Evolutionary conservation across 192 early-diverging fungal genomes (phyloP).

Genomic region (Linderina pennispora): DNA sequence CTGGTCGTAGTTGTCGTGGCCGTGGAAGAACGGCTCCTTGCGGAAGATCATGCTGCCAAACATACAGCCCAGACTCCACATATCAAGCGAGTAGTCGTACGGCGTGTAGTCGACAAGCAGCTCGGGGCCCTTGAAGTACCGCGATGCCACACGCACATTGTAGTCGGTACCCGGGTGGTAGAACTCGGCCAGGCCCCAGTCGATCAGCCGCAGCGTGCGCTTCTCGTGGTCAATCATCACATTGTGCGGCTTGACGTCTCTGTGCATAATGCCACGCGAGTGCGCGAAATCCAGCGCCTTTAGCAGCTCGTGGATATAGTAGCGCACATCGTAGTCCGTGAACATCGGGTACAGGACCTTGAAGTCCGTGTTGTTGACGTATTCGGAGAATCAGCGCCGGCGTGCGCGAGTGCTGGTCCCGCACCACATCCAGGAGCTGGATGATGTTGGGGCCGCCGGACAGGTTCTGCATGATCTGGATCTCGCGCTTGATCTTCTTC

Average conservation of each 20-base stretch:
- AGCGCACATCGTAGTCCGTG: slow-evolving; percentile 92
- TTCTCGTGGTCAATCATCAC: slow-evolving; percentile 99
- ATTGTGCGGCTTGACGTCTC: slow-evolving; percentile 99
- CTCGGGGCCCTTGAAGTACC: slow-evolving; percentile 99
- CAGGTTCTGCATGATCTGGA: slow-evolving; percentile 98
- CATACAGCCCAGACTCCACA: slow-evolving; percentile 99
- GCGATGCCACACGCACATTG: slow-evolving; percentile 96
- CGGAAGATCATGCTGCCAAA: slow-evolving; percentile 99
- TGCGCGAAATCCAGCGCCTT: slow-evolving; percentile 99
- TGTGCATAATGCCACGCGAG: slow-evolving; percentile 98
- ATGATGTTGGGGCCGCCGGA: slow-evolving; percentile 93
- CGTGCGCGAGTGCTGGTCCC: slow-evolving; percentile 95
- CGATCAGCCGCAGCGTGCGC: slow-evolving; percentile 89
- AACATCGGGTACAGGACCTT: slow-evolving; percentile 94
- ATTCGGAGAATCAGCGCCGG: slow-evolving; percentile 95
- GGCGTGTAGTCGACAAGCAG: slow-evolving; percentile 96
- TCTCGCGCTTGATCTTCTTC: slow-evolving; percentile 99
- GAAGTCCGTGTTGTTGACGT: slow-evolving; percentile 97
- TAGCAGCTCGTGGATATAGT: slow-evolving; percentile 93
- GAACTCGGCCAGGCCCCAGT: slow-evolving; percentile 99
- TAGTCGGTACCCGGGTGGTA: slow-evolving; percentile 96
- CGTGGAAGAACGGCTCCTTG: slow-evolving; percentile 99
- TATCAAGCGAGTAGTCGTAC: slow-evolving; percentile 98
- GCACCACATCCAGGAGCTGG: slow-evolving; percentile 86
- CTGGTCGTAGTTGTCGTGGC: slow-evolving; percentile 98